A percentile compares a stretch with the other conserved stretches of the same genome.
Evolutionary conservation across 306 rosid genomes (phyloP).

Genomic region (Medicago lupulina): DNA sequence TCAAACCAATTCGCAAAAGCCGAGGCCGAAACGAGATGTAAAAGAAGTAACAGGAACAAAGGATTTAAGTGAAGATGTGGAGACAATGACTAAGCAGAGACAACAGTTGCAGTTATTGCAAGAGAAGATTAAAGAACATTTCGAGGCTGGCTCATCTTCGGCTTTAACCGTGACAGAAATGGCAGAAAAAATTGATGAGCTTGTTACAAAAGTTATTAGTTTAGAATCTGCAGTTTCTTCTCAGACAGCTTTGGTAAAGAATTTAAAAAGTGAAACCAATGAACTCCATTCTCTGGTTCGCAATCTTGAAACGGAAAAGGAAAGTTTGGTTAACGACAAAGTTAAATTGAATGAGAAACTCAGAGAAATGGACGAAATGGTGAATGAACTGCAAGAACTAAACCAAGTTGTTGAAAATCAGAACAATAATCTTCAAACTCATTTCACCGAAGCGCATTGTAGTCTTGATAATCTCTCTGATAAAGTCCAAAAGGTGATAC

Average conservation of each 20-base stretch:
- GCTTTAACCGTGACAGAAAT: slow-evolving; percentile 72
- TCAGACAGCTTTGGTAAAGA: slow-evolving; percentile 69
- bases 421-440: slow-evolving; percentile 63
- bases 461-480: slow-evolving; percentile 71
- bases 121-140: slow-evolving; percentile 65
- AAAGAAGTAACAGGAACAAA: slow-evolving; percentile 23
- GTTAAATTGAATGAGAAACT: slow-evolving; percentile 55
- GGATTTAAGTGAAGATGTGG: slow-evolving; percentile 44
- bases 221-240: slow-evolving; percentile 84
- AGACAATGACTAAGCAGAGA: slow-evolving; percentile 45
- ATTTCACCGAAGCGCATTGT: slow-evolving; percentile 63
- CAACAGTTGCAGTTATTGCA: slow-evolving; percentile 56
- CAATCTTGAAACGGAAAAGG: slow-evolving; percentile 70
- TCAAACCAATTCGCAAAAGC: slow-evolving; percentile 33
- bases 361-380: slow-evolving; percentile 68
- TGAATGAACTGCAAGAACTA: slow-evolving; percentile 62
- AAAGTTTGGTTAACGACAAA: slow-evolving; percentile 53
- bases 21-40: slow-evolving; percentile 34
- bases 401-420: slow-evolving; percentile 57
- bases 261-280: slow-evolving; percentile 69
- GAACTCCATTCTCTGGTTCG: slow-evolving; percentile 68
- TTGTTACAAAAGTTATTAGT: slow-evolving; percentile 75
- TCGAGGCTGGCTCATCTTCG: slow-evolving; percentile 48
- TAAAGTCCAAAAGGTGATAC: slow-evolving; percentile 54
- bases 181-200: slow-evolving; percentile 89